Base-by-base conservation (phyloP, 1,139 yeast species). In the Pneumocystis wakefieldiae region DNA sequence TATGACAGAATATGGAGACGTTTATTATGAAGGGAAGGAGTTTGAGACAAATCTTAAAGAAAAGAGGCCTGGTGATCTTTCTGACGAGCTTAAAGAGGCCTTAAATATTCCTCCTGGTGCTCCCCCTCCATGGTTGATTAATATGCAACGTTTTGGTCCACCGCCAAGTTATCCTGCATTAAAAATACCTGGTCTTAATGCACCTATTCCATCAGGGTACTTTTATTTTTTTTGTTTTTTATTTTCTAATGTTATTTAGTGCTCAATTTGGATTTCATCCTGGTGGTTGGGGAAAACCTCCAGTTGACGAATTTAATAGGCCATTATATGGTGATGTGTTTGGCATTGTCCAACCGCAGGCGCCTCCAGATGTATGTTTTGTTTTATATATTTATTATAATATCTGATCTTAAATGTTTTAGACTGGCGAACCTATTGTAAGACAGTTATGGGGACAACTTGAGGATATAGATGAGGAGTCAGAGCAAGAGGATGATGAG, bases 161-260 rank as follows among this genome's bases (percentile, higher is more conserved):
- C 97, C 98, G 0, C 96, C 96, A 0, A 80, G 91, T 17, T 92
- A 90, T 72, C 83, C 84, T 2, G 79, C 82, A 42, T 75, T 88
- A 71, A 74, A 78, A 39, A 81, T 88, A 6, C 89, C 80, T 69
- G 78, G 87, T 67, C 74, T 75, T 61, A 81, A 79, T 66, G 76
- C 76, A 0, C 75, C 77, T 2, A 70, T 74, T 53, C 78, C 78
- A 1, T 66, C 72, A 1, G 77, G 76, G 14, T 37, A 37, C 29
- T 19, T 37, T 19, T 57, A 29, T 57, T 8, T 29, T n/a, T 10
- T 57, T 24, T n/a, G n/a, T 57, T 57, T 57, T 10, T 57, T 12
- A 8, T 8, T 57, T 57, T 57, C 29, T 39, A 37, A 37, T 29
- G 6, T 48, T 29, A 37, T 29, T 37, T 29, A 57, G 59, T 57